Evolutionary conservation across 805 yeast genomes (phyloP).

Genomic region (Teunomyces stri): DNA sequence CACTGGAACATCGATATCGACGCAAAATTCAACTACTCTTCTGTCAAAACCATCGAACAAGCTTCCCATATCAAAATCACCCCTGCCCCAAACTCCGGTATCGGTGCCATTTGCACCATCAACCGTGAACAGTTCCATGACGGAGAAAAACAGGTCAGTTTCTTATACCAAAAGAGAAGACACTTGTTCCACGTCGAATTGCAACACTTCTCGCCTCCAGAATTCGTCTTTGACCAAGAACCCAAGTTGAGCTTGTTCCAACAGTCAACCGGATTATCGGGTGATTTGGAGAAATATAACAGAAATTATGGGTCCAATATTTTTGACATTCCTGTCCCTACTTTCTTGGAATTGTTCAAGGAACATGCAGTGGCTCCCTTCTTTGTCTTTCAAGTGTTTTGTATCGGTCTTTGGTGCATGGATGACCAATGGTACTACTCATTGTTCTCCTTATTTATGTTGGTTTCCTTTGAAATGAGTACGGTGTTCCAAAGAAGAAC

Average conservation of each 20-base stretch:
- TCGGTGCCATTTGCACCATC: constrained; percentile 74
- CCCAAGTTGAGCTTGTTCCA: constrained; percentile 62
- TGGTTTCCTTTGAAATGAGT: constrained; percentile 88
- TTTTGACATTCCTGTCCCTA: constrained; percentile 94
- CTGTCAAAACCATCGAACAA: constrained; percentile 50
- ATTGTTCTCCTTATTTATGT: constrained; percentile 85
- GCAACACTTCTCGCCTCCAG: constrained; percentile 73
- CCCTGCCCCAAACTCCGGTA: constrained; percentile 84
- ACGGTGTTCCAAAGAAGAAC: constrained; percentile 94
- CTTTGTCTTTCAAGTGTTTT: constrained; percentile 93
- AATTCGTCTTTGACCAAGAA: constrained; percentile 61
- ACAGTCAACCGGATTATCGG: constrained; percentile 50
- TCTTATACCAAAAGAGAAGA: constrained; percentile 88
- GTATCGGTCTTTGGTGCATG: constrained; percentile 93
- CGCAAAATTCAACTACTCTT: constrained; percentile 63
- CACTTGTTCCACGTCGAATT: constrained; percentile 62
- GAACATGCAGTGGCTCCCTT: constrained; percentile 99
- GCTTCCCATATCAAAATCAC: constrained; percentile 74
- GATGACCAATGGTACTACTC: constrained; percentile 98
- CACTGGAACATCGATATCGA: constrained; percentile 81
- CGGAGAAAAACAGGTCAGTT: constrained; percentile 63
- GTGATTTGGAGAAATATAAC: constrained; percentile 45
- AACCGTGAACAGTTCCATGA: constrained; percentile 51
- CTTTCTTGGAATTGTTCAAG: constrained; percentile 84
- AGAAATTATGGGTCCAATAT: constrained; percentile 79